Evolutionary conservation across 1,139 yeast species (phyloP), one percentile per base, ranked within the genome.

Genomic region (Taphrina populina): DNA sequence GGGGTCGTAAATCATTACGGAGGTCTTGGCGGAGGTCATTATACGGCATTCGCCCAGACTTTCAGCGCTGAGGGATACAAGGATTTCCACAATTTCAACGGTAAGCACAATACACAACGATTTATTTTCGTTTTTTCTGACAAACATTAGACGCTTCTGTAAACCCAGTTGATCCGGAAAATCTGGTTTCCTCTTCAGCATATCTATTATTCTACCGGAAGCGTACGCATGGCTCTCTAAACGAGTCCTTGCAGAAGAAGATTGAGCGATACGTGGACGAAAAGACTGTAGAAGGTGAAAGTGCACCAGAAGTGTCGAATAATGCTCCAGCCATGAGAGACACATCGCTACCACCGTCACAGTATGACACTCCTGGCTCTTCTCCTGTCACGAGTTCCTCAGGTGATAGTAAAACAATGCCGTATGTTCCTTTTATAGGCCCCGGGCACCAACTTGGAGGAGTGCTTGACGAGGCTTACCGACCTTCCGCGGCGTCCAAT

Each of bases 1-100:
- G 97, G 95, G 0, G 96, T 92, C 23, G 97, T 90, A 67, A 90
- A 90, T 68, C 98, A 92, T 67, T 90, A 77, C 67, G 98, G 98
- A 56, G 96, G 97, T 0, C 74, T 92, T 29, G 97, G 97, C 0
- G 98, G 98, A 5, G 98, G 98, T 2, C 98, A 92, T 71, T 92
- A 92, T 68, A 92, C 98, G 1, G 88, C 97, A 0, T 83, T 81
- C 64, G 96, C 80, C 1, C 84, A 83, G 68, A 90, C 90, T 66
- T 83, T 82, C 69, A 74, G 81, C 49, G 95, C 87, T 64, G 72
- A 73, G 27, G 54, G 54, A 24, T 43, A 43, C 3, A 35, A 30
- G 8, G 75, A 81, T 62, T 92, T 98, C 97, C 88, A 88, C 67
- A 85, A 88, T 66, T 92, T 77, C 69, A 92, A 92, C 67, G 98